These are phyloP conservation scores for Agarophyton chilense DNA, from an alignment of 23 red algal species.

Conservation along the genomic window DNA sequence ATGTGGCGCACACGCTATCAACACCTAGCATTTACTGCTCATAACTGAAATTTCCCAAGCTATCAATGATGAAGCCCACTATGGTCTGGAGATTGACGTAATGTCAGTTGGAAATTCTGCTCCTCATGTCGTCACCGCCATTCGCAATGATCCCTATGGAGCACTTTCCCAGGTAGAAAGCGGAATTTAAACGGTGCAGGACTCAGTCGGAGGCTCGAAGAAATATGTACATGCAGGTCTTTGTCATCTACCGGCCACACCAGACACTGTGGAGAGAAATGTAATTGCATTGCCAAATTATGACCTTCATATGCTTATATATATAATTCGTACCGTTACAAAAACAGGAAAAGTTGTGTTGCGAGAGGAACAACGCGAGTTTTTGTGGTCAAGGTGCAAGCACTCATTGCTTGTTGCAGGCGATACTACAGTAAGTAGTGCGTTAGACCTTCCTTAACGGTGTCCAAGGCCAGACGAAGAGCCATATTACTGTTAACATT, in stretches of 20 bases:
- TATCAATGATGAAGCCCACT: constrained; percentile 45
- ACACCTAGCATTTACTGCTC: too few relatives aligned
- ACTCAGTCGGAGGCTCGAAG: constrained; percentile 65
- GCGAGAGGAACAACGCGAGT: constrained; percentile 75
- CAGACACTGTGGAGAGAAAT: constrained; percentile 51
- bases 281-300: constrained; percentile 65
- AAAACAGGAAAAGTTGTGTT: constrained; percentile 83
- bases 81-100: constrained; percentile 71
- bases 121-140: constrained; percentile 11
- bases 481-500: constrained; percentile 46
- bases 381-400: constrained; percentile 79
- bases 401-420: constrained; percentile 70
- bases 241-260: constrained; percentile 67
- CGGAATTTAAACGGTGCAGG: constrained; percentile 38
- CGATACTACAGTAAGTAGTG: constrained; percentile 57
- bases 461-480: constrained; percentile 71
- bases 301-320: constrained; percentile 80
- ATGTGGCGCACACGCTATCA: too few relatives aligned
- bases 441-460: constrained; percentile 70
- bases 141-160: constrained; percentile 46
- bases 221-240: constrained; percentile 74
- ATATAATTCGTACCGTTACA: constrained; percentile 83
- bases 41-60: constrained; percentile 37
- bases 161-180: constrained; percentile 68
- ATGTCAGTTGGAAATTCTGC: constrained; percentile 36